A percentile compares a stretch with the other conserved stretches of the same genome.
Evolutionary conservation across 1,284 basidiomycete species (phyloP).

Genomic region (Leccinum ponderosum): DNA sequence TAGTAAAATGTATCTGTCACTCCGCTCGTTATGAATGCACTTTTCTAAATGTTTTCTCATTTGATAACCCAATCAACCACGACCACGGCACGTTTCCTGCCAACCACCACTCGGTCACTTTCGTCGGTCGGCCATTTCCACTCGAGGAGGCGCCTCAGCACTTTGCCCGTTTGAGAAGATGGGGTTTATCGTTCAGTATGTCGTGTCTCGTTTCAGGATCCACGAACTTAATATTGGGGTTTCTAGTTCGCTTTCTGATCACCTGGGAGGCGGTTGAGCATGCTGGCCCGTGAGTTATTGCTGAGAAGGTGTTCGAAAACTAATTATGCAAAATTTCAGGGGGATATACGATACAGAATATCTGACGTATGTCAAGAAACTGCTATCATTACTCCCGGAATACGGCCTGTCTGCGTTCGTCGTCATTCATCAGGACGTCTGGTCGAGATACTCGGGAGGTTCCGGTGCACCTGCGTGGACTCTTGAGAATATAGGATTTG

Average conservation of each 20-base stretch:
- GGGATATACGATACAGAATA: slow-evolving; percentile 86
- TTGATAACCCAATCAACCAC: slow-evolving; percentile 59
- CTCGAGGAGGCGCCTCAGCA: slow-evolving; percentile 83
- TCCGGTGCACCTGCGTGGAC: slow-evolving; percentile 95
- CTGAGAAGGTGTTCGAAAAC: not conserved
- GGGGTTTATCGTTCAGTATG: slow-evolving; percentile 86
- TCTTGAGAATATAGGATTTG: slow-evolving; percentile 77
- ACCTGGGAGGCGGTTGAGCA: slow-evolving; percentile 99
- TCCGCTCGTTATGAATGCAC: not conserved
- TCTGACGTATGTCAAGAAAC: slow-evolving; percentile 71
- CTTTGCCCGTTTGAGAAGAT: slow-evolving; percentile 74
- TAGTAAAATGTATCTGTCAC: slow-evolving; percentile 73
- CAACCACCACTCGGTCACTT: slow-evolving; percentile 65
- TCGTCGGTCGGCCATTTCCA: slow-evolving; percentile 83
- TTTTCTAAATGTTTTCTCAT: slow-evolving; percentile 4
- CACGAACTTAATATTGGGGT: not conserved
- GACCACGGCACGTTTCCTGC: slow-evolving; percentile 64
- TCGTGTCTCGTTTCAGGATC: slow-evolving; percentile 5
- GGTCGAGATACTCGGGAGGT: slow-evolving; percentile 93
- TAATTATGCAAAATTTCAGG: slow-evolving; percentile 38
- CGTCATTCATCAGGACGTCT: slow-evolving; percentile 88
- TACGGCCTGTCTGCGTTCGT: slow-evolving; percentile 86
- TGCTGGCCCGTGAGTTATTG: slow-evolving; percentile 72
- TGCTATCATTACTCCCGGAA: slow-evolving; percentile 77
- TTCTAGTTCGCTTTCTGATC: slow-evolving; percentile 79